A percentile compares a stretch with the other conserved stretches of the same genome.
Evolutionary conservation across 2,329 filamentous ascomycete species (phyloP).

Genomic region (Rasamsonia emersonii): DNA sequence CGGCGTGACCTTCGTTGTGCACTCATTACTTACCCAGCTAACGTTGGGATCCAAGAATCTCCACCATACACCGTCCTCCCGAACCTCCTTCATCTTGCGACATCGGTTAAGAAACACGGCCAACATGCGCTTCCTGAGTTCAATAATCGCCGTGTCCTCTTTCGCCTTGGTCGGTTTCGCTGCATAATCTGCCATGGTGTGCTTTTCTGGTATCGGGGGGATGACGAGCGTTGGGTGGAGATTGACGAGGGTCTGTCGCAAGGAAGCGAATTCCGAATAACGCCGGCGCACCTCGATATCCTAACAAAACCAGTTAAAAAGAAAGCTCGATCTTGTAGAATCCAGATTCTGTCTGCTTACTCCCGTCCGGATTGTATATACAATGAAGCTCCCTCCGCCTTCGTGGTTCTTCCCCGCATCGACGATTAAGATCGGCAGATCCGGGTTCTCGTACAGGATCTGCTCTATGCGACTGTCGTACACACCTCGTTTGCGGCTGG

Average conservation of each 20-base stretch:
- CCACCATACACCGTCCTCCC: constrained; percentile 94
- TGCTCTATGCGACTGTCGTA: constrained; percentile 97
- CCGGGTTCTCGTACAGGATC: constrained; percentile 90
- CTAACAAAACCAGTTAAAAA: constrained; percentile 38
- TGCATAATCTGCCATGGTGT: constrained; percentile 97
- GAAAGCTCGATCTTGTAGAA: background rate
- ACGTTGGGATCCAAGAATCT: constrained; percentile 95
- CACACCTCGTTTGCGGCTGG: constrained; percentile 60
- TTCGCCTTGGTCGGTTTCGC: constrained; percentile 97
- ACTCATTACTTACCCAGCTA: constrained; percentile 69
- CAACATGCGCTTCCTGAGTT: constrained; percentile 92
- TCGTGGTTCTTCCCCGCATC: constrained; percentile 93
- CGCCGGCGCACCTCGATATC: constrained; percentile 89
- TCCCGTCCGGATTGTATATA: constrained; percentile 92
- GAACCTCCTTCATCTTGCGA: constrained; percentile 81
- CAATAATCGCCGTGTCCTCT: constrained; percentile 94
- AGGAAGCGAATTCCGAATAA: constrained; percentile 92
- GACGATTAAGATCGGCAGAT: constrained; percentile 81
- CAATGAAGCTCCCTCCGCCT: constrained; percentile 86
- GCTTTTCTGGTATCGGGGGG: constrained; percentile 96
- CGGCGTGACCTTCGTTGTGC: background rate
- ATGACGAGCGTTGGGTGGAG: constrained; percentile 93
- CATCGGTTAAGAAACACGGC: constrained; percentile 93
- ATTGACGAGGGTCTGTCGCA: constrained; percentile 78
- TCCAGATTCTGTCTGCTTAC: constrained; percentile 44